Evolutionary conservation across 208 protist species (phyloP).

Genomic region (Naegleria fowleri): DNA sequence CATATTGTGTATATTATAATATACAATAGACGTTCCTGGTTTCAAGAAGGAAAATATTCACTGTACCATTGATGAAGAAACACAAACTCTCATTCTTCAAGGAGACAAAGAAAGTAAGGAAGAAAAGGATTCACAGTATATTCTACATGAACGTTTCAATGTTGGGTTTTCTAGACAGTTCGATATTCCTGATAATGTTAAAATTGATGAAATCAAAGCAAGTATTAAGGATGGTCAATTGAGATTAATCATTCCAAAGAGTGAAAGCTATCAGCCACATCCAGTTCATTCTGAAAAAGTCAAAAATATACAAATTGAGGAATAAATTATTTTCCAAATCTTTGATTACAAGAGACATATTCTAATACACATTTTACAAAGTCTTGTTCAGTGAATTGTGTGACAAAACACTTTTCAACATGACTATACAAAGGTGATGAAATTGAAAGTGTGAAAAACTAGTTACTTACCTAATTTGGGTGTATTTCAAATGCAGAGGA

Average conservation of each 20-base stretch:
- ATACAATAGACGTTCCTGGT: neutral
- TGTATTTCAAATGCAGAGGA: too few species aligned
- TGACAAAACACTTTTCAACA: too few species aligned
- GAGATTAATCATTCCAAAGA: neutral
- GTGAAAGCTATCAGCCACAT: neutral
- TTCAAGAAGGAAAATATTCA: neutral
- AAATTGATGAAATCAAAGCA: neutral
- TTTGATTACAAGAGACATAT: too few species aligned
- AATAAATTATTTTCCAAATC: too few species aligned
- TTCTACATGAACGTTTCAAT: neutral
- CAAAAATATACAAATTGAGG: too few species aligned
- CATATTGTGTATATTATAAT: too few species aligned
- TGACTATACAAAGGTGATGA: too few species aligned
- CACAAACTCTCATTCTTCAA: neutral
- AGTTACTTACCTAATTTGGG: too few species aligned
- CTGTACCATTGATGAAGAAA: neutral
- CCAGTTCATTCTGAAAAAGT: too few species aligned
- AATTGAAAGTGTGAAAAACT: too few species aligned
- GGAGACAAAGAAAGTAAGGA: neutral
- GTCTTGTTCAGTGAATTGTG: too few species aligned
- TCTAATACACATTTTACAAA: too few species aligned
- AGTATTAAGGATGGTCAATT: neutral
- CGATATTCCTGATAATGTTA: neutral
- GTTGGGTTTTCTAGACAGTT: neutral
- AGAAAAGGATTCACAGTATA: neutral